A percentile compares a stretch with the other conserved stretches of the same genome.
phyloP scores from a whole-genome alignment of 1,284 basidiomycete species.

The Cutaneotrichosporon cutaneum region DNA sequence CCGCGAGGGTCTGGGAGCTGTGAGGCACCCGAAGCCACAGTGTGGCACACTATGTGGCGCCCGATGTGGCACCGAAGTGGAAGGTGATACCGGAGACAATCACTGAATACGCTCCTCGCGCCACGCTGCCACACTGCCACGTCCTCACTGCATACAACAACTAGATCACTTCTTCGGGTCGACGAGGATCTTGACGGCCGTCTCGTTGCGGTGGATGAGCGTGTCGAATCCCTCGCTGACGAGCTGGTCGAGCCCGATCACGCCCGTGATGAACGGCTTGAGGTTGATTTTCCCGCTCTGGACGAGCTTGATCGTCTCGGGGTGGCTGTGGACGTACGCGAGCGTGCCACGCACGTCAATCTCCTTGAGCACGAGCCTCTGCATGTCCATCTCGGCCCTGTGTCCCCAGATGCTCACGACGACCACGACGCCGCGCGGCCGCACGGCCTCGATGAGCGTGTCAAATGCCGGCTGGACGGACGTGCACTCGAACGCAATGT shows the following conservation, averaged over 20 bases:
- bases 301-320: slow-evolving; percentile 21
- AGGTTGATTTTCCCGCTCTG: slow-evolving; percentile 23
- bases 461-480: slow-evolving; percentile 22
- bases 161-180: slow-evolving; percentile 12
- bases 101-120: neutral
- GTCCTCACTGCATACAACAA: neutral
- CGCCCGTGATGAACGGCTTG: slow-evolving; percentile 22
- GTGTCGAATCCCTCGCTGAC: slow-evolving; percentile 21
- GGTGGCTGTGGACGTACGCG: slow-evolving; percentile 22
- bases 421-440: slow-evolving; percentile 20
- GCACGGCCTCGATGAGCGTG: slow-evolving; percentile 20
- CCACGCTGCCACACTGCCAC: neutral
- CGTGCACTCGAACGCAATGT: slow-evolving; percentile 25
- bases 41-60: neutral
- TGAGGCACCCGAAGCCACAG: too few relatives aligned
- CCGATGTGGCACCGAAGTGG: neutral
- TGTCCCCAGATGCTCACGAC: slow-evolving; percentile 22
- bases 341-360: slow-evolving; percentile 23
- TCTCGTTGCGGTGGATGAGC: slow-evolving; percentile 25
- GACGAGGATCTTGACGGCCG: slow-evolving; percentile 29
- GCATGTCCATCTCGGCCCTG: slow-evolving; percentile 17
- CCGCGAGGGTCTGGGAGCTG: too few relatives aligned
- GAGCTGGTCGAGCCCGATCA: slow-evolving; percentile 23
- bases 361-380: slow-evolving; percentile 24
- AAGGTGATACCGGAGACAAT: too few relatives aligned